These are phyloP conservation scores for Penicillium sp. DNA, from an alignment of 2,329 filamentous ascomycete genomes.

Conservation along the genomic window DNA sequence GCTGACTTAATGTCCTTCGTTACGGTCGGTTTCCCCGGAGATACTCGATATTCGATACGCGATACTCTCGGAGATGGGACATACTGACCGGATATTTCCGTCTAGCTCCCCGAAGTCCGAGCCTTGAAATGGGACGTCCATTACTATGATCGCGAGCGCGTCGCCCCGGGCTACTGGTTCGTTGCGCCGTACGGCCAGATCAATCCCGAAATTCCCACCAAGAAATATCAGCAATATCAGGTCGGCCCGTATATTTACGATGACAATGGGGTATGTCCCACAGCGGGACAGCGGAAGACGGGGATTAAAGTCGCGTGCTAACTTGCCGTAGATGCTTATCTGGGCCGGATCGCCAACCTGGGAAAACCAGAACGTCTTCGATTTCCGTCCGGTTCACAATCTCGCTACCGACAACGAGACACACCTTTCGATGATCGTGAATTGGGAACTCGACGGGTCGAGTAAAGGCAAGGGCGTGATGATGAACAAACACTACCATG, in stretches of 20 bases:
- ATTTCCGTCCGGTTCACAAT: constrained; percentile 42
- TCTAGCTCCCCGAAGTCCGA: constrained; percentile 28
- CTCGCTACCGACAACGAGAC: constrained; percentile 38
- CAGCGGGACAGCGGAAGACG: background rate
- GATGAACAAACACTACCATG: constrained; percentile 45
- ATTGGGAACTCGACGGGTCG: constrained; percentile 27
- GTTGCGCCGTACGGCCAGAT: constrained; percentile 42
- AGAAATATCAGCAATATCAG: constrained; percentile 39
- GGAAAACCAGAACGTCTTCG: constrained; percentile 47
- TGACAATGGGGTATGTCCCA: constrained; percentile 36
- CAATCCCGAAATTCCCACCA: constrained; percentile 19
- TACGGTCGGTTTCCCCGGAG: constrained; percentile 24
- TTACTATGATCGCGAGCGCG: constrained; percentile 20
- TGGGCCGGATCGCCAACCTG: constrained; percentile 47
- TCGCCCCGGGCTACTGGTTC: constrained; percentile 46
- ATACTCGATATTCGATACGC: background rate
- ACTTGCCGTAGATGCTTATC: constrained; percentile 36
- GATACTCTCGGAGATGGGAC: too few relatives aligned
- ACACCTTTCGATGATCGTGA: constrained; percentile 47
- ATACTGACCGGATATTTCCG: constrained; percentile 1
- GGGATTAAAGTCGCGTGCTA: background rate
- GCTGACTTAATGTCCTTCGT: constrained; percentile 33
- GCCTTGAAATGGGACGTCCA: constrained; percentile 28
- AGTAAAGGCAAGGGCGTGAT: constrained; percentile 47
- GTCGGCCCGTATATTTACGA: constrained; percentile 49